Conservation (phyloP, 2,329 filamentous ascomycete species). For the Laburnicola sp. region DNA sequence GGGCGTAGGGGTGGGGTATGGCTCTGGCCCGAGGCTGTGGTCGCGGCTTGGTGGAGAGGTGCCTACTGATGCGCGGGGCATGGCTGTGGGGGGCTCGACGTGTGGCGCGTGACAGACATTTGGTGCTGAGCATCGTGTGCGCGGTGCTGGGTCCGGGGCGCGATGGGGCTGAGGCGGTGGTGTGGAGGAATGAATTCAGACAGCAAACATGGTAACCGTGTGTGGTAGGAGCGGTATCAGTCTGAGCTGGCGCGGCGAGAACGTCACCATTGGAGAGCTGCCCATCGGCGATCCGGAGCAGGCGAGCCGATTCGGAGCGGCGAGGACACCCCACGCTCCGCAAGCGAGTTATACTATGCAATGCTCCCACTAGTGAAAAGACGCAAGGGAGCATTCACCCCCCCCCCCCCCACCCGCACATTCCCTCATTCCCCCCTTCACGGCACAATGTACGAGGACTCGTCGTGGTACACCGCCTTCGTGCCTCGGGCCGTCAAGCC, state of each 20-base stretch:
- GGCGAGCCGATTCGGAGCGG: constrained; percentile 5
- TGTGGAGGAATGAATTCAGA: constrained; percentile 13
- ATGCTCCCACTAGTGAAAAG: neutral
- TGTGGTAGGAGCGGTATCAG: neutral
- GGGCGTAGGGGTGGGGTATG: constrained; percentile 45
- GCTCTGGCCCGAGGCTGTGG: constrained; percentile 28
- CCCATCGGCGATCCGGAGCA: constrained; percentile 11
- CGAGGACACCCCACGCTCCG: constrained; percentile 13
- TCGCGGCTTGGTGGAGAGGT: constrained; percentile 26
- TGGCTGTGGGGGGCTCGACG: constrained; percentile 21
- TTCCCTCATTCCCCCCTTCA: neutral
- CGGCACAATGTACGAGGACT: constrained; percentile 71
- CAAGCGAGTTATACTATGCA: neutral
- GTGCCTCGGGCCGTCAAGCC: constrained; percentile 64
- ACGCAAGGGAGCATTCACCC: constrained; percentile 7
- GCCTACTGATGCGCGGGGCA: constrained; percentile 31
- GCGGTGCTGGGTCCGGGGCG: constrained; percentile 2
- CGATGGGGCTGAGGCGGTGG: constrained; percentile 5
- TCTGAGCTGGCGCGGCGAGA: constrained; percentile 7
- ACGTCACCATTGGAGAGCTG: constrained; percentile 20
- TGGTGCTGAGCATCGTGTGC: constrained; percentile 36
- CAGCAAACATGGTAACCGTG: constrained; percentile 16
- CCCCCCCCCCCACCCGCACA: neutral
- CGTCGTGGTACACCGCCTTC: constrained; percentile 74
- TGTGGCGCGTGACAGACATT: constrained; percentile 37